Evolutionary conservation across 768 basidiomycete species (phyloP), one percentile per base, ranked within the genome.

Genomic region (Lentinula boryana): DNA sequence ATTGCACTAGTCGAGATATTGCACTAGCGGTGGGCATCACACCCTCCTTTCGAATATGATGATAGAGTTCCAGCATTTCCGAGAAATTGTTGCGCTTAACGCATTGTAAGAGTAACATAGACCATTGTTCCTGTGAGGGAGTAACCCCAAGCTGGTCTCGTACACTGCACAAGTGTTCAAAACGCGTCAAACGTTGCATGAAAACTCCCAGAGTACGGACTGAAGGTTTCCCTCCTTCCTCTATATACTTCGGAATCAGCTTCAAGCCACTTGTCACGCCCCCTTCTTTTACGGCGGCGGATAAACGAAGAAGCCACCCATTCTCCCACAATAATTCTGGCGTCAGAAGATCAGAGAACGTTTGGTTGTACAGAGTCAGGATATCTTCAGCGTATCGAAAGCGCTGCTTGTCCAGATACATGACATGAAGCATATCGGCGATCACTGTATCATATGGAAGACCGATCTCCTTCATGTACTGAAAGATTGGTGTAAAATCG

Each of bases 61-160:
- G 65, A 68, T 88, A 91, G 16, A 86, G 72, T 3, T 72, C 68
- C 27, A 84, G 64, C 2, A 83, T 87, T 16, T 75, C 70, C 1
- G 63, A 18, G 32, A 35, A 18, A 44, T 7, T 32, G 18, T 41
- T 46, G 15, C 15, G 33, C 18, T 58, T 46, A 21, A 58, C 33
- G 18, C 21, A 74, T 63, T 88, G 87, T 48, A 69, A 67, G 61
- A 91, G 76, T 36, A 90, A 67, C 57, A 80, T 71, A 4, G 81
- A 76, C 80, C 87, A 89, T 36, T 83, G 81, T 13, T 71, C 63
- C 0, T 75, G 71, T 8, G 73, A 72, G 21, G 80, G 77, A 49
- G 69, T 68, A 54, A 83, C 57, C 18, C 68, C 70, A 5, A 86
- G 71, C 13, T 71, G 33, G 21, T 60, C 50, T 21, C 57, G 43